Evolutionary conservation across 805 yeast genomes (phyloP), one percentile per base, ranked within the genome.

Genomic region (Pichia heedii): DNA sequence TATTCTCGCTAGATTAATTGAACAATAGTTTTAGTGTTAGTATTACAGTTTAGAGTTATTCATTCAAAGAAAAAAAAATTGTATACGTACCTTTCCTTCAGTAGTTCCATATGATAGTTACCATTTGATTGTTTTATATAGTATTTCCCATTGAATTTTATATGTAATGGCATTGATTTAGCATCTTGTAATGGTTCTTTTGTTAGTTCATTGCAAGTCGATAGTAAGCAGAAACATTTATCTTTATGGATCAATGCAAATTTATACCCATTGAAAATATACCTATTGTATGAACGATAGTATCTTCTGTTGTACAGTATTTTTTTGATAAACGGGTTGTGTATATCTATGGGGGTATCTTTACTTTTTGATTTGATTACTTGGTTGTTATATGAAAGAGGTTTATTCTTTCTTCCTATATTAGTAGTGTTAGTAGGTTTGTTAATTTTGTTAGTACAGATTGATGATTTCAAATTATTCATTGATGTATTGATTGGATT

Each of bases 181-280:
- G 56, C 43, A n/a, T 49, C 43, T 1, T 41, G 10, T 8, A 54
- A 16, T 21, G 50, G 51, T 29, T 34, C 42, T 9, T 44, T 41
- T 3, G 50, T 40, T 6, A 45, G 45, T 12, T 47, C 43, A 36
- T 47, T 48, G 13, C 48, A 43, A 9, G 55, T 42, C 9, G 65
- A 59, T 12, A 75, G 52, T 0, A 73, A 67, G 0, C 69, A 64
- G 27, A 78, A 56, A 40, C 60, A 61, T 4, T 62, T 59, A 1
- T 75, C 77, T 26, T 60, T 56, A 16, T 61, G 54, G 1, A 66
- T 53, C 3, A 70, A 62, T 0, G 77, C 76, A 56, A 65, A 77
- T 27, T 58, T 55, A n/a, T 62, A 62, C 4, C 69, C 70, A 27
- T 67, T 64, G 11, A 76, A 61, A 13, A 52, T 40, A 10, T 69